These are phyloP conservation scores for Chlamydomonas sphaeroides DNA, from an alignment of 139 green algal genomes.

Conservation along the genomic window DNA sequence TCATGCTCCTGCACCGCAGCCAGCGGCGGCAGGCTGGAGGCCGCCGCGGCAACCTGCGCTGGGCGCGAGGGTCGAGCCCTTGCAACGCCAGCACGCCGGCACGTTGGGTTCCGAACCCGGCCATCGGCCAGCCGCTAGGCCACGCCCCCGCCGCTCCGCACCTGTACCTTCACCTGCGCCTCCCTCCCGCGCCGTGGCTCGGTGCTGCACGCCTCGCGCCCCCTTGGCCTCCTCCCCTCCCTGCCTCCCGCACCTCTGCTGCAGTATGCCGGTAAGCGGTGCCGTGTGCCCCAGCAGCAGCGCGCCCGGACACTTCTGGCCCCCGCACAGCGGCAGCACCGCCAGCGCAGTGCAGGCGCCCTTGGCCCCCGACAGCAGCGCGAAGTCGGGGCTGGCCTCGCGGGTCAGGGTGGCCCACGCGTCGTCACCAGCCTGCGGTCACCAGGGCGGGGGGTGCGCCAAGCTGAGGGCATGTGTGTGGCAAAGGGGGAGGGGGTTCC, in stretches of 20 bases:
- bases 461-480: not conserved
- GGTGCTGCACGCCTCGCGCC: too few relatives aligned
- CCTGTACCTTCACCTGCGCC: too few relatives aligned
- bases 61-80: too few relatives aligned
- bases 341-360: slow-evolving; percentile 10
- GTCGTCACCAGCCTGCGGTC: not conserved
- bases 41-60: too few relatives aligned
- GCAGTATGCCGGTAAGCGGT: not conserved
- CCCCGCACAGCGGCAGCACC: slow-evolving; percentile 19
- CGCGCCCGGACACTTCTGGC: slow-evolving; percentile 8
- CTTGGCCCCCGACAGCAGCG: not conserved
- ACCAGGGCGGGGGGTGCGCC: not conserved
- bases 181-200: too few relatives aligned
- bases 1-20: too few relatives aligned
- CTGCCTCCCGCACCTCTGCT: slow-evolving; percentile 5
- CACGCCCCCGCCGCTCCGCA: too few relatives aligned
- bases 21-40: too few relatives aligned
- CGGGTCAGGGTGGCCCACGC: not conserved
- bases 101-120: too few relatives aligned
- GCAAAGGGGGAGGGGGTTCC: too few relatives aligned
- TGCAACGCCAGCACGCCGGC: too few relatives aligned
- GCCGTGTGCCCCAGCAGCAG: slow-evolving; percentile 27
- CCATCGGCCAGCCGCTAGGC: too few relatives aligned
- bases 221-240: not conserved
- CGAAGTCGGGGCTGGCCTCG: not conserved